phyloP scores from a whole-genome alignment of 331 rosid species.

The Quercus lobata region DNA sequence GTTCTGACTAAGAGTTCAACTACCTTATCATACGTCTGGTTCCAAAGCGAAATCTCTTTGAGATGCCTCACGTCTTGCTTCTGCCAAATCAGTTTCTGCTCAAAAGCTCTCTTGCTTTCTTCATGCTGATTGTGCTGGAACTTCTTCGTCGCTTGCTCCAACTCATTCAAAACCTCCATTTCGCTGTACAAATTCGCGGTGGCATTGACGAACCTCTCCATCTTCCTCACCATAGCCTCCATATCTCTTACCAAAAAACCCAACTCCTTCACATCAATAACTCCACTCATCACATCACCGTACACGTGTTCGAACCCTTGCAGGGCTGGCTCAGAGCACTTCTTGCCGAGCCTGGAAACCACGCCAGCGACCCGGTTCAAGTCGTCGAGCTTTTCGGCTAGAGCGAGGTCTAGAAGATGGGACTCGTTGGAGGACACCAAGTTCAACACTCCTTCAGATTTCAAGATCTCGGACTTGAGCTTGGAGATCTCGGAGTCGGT shows the following conservation, averaged over 20 bases:
- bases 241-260: conserved; percentile 92
- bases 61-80: conserved; percentile 88
- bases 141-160: conserved; percentile 80
- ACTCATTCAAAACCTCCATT: conserved; percentile 84
- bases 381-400: conserved; percentile 87
- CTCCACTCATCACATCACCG: conserved; percentile 68
- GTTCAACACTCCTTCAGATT: conserved; percentile 60
- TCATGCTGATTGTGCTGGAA: conserved; percentile 78
- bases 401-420: conserved; percentile 74
- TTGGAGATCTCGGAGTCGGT: conserved; percentile 69
- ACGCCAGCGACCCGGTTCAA: conserved; percentile 74
- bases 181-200: conserved; percentile 73
- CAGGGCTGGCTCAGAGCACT: conserved; percentile 74
- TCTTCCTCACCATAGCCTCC: conserved; percentile 94
- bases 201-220: conserved; percentile 86
- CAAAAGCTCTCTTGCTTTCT: conserved; percentile 66
- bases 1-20: conserved; percentile 90
- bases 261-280: conserved; percentile 77
- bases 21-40: conserved; percentile 84
- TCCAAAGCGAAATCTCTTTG: conserved; percentile 86
- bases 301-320: conserved; percentile 96
- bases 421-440: conserved; percentile 67
- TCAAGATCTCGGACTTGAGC: conserved; percentile 81
- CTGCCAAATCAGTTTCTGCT: conserved; percentile 83
- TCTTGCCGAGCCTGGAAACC: conserved; percentile 87